Evolutionary conservation across 2,329 filamentous ascomycete genomes (phyloP), one percentile per base, ranked within the genome.

Genomic region (Beauveria bassiana): DNA sequence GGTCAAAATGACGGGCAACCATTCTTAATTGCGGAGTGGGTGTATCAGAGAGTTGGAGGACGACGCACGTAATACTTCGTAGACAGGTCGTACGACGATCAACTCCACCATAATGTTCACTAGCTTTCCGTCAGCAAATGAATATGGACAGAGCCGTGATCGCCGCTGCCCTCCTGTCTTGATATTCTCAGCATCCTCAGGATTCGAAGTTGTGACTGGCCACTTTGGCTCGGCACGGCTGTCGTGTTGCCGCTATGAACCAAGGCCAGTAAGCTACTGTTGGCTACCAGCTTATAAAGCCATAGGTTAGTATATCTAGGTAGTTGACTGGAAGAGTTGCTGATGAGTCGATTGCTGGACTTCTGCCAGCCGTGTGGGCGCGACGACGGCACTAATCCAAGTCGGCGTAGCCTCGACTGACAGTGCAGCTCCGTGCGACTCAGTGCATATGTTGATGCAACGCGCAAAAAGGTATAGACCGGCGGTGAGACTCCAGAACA

Each of bases 381-480:
- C 49, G 57, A 60, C 46, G 31, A 42, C 38, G 40, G 46, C 26
- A 40, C 49, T 60, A 60, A 46, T 38, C 46, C 55, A 42, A 46
- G 42, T 28, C 2, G 49, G 49, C 26, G 40, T 53, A 60, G 57
- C 57, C 40, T 46, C 57, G 57, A 53, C 57, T 60, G 57, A 60
- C 38, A 52, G 38, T 53, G 49, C 47, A 46, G 57, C 49, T 46
- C 40, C 6, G 18, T 31, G 6, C 56, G 47, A 51, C 46, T 52
- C 34, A 24, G 14, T 43, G 22, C 22, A 28, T 42, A 7, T 43
- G 49, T 46, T n/a, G 26, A 46, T 52, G 49, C 38, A 38, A 45
- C 40, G 18, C 40, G 7, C 24, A 52, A 14, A 22, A 42, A 18
- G 8, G 9, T n/a, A 40, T 42, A 50, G 24, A 56, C 20, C 10